Evolutionary conservation across 495 filamentous ascomycete species (phyloP), one percentile per base, ranked within the genome.

Genomic region (Parathielavia hyrcaniae): DNA sequence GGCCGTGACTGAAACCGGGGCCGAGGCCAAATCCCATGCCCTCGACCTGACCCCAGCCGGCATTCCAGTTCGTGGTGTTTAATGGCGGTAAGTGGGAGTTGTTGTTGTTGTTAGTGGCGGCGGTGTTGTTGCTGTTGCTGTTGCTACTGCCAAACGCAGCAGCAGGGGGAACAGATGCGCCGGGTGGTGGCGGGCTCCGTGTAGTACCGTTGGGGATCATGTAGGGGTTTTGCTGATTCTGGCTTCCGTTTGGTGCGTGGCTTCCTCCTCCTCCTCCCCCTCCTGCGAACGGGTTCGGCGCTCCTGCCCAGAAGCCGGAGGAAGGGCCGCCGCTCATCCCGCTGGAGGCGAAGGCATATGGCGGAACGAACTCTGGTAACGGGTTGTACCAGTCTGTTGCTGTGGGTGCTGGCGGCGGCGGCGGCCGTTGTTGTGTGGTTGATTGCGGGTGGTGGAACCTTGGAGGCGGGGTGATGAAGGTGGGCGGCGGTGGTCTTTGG

Each of bases 341-440:
- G 38, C 59, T 52, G n/a, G 55, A 54, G 19, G 55, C 52, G 41
- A 64, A 67, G 22, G 60, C 50, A 67, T 80, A 61, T 65, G 73
- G 58, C 64, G 81, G 57, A 69, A 80, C 61, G 73, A 83, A 77
- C 2, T 76, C 72, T 7, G 79, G 79, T 5, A 81, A 81, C 0
- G 80, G 69, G 41, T 65, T 69, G 64, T 38, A 73, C 75, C 75
- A 78, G 57, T 75, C 69, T 7, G 70, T 67, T 10, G 70, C 64
- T 2, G 60, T 66, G n/a, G 65, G 55, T 44, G 68, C 64, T 11
- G 65, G 53, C 41, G 68, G 65, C 11, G 73, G 73, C 8, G 73
- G 54, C 19, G 69, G 66, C 2, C 74, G 69, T 47, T 76, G 75
- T 34, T 75, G 71, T 2, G 68, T 55, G 39, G 64, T 63, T 17